Base-by-base conservation (phyloP, 2,329 filamentous ascomycete genomes). In the Aspergillus uvarum region DNA sequence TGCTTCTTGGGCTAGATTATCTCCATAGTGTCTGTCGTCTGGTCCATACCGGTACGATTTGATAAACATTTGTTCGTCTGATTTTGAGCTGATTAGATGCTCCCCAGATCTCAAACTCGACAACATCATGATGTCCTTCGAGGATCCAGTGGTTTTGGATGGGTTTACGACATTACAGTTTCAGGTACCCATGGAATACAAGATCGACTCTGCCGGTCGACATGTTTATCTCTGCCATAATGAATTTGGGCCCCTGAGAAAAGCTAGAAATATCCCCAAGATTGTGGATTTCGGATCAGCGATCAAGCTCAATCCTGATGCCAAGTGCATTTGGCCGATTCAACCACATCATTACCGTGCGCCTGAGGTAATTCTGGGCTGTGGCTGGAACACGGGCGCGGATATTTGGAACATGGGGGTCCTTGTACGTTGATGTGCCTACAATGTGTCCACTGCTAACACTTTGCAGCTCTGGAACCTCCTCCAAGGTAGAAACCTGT, bases 1-100 rank as follows among this genome's bases (percentile, higher is more conserved):
- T 80, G 5, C 72, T 81, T 4, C 56, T 69, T 51, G 73, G 72
- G 4, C 72, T 80, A 1, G 73, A 80, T 42, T 79, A 77, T 62
- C 68, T 80, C 2, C 76, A 80, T 60, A 65, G 70, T 0, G 69
- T 76, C 31, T 79, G 76, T 58, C 67, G 65, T 31, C 59, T 58
- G 24, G 59, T 55, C 16, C 59, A 61, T 29, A 47, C 51, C 11
- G 59, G 59, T 47, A 24, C 26, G 38, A 52, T 14, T 19, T 77
- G 8, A 70, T 78, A 8, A 76, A 79, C 58, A 76, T 12, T 21
- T 29, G 7, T 5, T 19, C 47, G 5, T 10, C 12, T 29, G 26
- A 26, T 24, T 7, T 26, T 14, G 26, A 10, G 14, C 22, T 53
- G 21, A 52, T 22, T 7, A 22, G 32, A 10, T 22, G 14, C 7